A percentile compares a stretch with the other conserved stretches of the same genome.
These are phyloP conservation scores for Themeda triandra DNA, from an alignment of 176 grass and related monocot genomes.

Conservation along the genomic window DNA sequence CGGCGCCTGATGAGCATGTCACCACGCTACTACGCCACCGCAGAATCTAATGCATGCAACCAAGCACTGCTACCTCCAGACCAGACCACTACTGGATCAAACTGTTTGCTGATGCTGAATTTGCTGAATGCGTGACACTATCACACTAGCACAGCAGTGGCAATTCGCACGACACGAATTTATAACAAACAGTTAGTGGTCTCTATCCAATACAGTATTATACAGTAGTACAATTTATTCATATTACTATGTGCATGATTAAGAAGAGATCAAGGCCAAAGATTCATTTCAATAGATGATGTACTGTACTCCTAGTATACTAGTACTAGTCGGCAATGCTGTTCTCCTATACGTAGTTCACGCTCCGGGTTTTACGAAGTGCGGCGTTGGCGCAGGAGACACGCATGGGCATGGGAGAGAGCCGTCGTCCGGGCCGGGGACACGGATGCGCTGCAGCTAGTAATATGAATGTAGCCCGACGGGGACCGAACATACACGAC, in stretches of 20 bases:
- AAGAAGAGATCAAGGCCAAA: neutral
- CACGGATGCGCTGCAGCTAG: neutral
- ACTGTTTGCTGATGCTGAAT: neutral
- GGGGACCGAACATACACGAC: conserved; percentile 17
- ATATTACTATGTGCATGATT: neutral
- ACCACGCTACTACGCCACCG: neutral
- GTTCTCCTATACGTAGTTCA: neutral
- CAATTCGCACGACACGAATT: neutral
- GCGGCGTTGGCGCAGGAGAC: neutral
- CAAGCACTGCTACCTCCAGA: too few species aligned
- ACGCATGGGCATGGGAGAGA: neutral
- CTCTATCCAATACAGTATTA: neutral
- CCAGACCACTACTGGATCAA: too few species aligned
- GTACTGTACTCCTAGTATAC: neutral
- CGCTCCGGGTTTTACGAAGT: conserved; percentile 21
- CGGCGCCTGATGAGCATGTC: too few species aligned
- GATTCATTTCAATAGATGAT: neutral
- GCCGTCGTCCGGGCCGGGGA: neutral
- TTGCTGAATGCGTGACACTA: neutral
- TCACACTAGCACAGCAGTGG: neutral
- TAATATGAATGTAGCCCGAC: neutral
- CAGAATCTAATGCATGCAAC: too few species aligned
- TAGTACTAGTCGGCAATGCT: neutral
- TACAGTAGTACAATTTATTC: neutral
- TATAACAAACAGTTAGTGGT: neutral